phyloP scores from a whole-genome alignment of 768 basidiomycete genomes.

The Termitomyces titanicus region DNA sequence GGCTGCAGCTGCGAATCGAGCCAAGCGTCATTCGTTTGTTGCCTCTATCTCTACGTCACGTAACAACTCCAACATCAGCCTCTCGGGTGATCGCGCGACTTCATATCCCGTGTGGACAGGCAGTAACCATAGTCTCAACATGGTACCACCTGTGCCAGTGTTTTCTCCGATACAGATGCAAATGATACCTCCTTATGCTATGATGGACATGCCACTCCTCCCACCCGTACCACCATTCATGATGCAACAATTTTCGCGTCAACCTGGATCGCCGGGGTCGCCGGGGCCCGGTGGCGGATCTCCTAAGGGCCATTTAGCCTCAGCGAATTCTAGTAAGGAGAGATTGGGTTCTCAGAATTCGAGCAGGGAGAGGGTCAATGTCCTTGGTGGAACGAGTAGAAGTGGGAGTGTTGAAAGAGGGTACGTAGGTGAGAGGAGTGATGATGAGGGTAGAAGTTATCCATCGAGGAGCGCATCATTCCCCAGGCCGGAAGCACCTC shows the following conservation, averaged over 20 bases:
- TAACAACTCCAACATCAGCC: constrained; percentile 24
- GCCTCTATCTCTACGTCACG: constrained; percentile 26
- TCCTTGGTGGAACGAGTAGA: constrained; percentile 10
- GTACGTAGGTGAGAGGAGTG: not conserved
- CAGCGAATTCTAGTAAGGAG: constrained; percentile 28
- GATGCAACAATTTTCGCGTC: constrained; percentile 55
- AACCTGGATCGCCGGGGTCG: constrained; percentile 26
- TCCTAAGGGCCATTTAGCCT: constrained; percentile 29
- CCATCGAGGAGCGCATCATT: constrained; percentile 22
- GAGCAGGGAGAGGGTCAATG: constrained; percentile 22
- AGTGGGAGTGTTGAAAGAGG: constrained; percentile 7
- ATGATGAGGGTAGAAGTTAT: constrained; percentile 1
- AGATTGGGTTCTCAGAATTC: constrained; percentile 21
- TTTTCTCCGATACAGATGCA: constrained; percentile 28
- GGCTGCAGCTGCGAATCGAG: constrained; percentile 29
- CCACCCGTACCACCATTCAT: constrained; percentile 77
- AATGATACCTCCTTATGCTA: constrained; percentile 34
- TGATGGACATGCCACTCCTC: constrained; percentile 64
- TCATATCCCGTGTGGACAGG: constrained; percentile 38
- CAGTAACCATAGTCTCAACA: constrained; percentile 32
- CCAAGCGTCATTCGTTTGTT: constrained; percentile 39
- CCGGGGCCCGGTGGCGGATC: constrained; percentile 27
- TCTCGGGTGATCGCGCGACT: constrained; percentile 20
- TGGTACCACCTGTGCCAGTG: constrained; percentile 28
- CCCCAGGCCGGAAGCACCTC: constrained; percentile 15